Evolutionary conservation across 2,329 filamentous ascomycete genomes (phyloP), one percentile per base, ranked within the genome.

Genomic region (Oidium heveae): DNA sequence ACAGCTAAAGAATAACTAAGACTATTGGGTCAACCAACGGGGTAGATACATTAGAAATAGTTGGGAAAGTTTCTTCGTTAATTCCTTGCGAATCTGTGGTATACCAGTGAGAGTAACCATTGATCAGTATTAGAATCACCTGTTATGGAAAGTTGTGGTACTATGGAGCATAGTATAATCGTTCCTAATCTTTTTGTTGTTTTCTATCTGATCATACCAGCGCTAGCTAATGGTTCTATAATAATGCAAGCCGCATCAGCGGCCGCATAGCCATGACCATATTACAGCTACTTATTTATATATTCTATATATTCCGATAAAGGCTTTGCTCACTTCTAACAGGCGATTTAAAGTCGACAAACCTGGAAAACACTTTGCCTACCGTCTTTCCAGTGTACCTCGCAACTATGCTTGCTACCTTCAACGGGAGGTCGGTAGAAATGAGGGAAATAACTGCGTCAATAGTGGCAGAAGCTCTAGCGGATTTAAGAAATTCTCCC

Each of bases 131-230:
- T 49, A 33, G 46, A 28, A 49, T 49, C 46, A 32, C 46, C 10
- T 7, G 46, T 6, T n/a, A n/a, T 28, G 24, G 24, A 28, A 44
- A 44, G 18, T 44, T 44, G 41, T 44, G n/a, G 41, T 44, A 44
- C 41, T n/a, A n/a, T 20, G 18, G 41, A 8, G 4, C 15, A 44
- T 15, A 44, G 18, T 20, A 3, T 44, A 9, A 4, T 44, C 18
- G 41, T 2, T n/a, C 18, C 2, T 44, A n/a, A 8, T 44, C 16
- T 44, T 44, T 2, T 44, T 44, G 15, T 44, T 64, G 58, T 63
- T 58, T 57, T 15, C 18, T 20, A 4, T 44, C 15, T 44, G 5
- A 8, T 9, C 4, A 20, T 10, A 4, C 41, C 4, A 4, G 18
- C 18, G 41, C 41, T 4, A 8, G 10, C 3, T 4, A 44, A 20